These are phyloP conservation scores for Exobasidium cylindrosporum DNA, from an alignment of 1,284 basidiomycete species.

Conservation along the genomic window DNA sequence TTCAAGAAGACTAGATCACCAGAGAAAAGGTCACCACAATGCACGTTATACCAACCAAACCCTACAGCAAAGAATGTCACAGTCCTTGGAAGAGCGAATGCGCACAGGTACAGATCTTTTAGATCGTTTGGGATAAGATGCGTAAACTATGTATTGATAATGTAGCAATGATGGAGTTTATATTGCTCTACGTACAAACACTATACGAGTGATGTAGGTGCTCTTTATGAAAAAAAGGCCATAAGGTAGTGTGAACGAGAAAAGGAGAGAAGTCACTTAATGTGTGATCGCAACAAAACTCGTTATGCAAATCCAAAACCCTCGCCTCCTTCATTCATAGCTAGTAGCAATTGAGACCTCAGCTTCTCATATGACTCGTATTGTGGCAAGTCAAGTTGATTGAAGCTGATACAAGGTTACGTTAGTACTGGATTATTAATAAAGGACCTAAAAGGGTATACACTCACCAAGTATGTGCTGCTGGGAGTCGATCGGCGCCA, in stretches of 20 bases:
- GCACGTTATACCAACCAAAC: neutral
- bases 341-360: conserved; percentile 30
- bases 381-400: conserved; percentile 55
- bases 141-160: neutral
- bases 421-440: neutral
- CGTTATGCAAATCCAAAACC: conserved; percentile 53
- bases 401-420: conserved; percentile 35
- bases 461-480: conserved; percentile 80
- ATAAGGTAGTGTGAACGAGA: neutral
- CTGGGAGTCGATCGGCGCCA: conserved; percentile 80
- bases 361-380: conserved; percentile 53
- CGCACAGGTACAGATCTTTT: neutral
- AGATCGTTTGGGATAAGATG: neutral
- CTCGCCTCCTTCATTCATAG: conserved; percentile 54
- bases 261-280: neutral
- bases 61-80: neutral
- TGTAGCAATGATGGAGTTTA: too few species aligned
- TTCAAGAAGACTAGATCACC: too few species aligned
- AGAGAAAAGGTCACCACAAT: too few species aligned
- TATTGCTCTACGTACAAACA: too few species aligned
- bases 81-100: neutral
- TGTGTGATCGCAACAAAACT: too few species aligned
- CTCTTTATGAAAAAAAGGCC: neutral
- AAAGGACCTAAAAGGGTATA: neutral
- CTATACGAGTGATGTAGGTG: too few species aligned